Base-by-base conservation (phyloP, 1,284 basidiomycete species). In the Moesziomyces globuligerus region DNA sequence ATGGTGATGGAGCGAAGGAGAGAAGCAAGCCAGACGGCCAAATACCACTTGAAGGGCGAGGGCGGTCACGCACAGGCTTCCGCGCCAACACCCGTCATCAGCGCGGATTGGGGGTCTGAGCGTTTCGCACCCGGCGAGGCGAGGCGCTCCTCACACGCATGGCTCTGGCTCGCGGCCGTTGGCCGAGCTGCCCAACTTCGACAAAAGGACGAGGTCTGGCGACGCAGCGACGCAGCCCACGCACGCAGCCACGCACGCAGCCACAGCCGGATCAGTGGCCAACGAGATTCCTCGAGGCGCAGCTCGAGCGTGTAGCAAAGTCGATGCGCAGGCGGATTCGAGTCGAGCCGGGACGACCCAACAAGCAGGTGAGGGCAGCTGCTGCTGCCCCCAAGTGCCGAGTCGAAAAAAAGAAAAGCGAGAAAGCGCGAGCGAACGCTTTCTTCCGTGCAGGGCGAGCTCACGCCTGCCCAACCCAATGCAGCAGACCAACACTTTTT, bases 401-500 rank as follows among this genome's bases (percentile, higher is more conserved):
- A 34, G 17, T 34, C 32, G 17, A 44, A 44, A 28, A 28, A 36
- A 39, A 20, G 38, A 28, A 36, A 34, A 15, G 25, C 25, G 15
- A 29, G 17, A 44, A 18, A 29, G 23, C 4, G 26, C 18, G 20
- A 24, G 7, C 17, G 23, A 34, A 10, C 18, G 36, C 18, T 28
- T 50, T 50, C 29, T 36, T 42, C 40, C 21, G 20, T 23, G 28
- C 18, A 29, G 48, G 34, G n/a, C n/a, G n/a, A n/a, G n/a, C n/a
- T n/a, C n/a, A n/a, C n/a, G n/a, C 15, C 13, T 13, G 32, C 32
- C 32, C 32, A 34, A 34, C 32, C 17, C 32, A 34, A 34, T 7
- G 10, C 18, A 21, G 48, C 11, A 48, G 45, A 48, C 52, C 52
- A 55, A 55, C 45, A 55, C 52, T 41, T 53, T 40, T 45, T 28